Evolutionary conservation across 441 rosid species (phyloP).

Genomic region (Pelargonium australe): DNA sequence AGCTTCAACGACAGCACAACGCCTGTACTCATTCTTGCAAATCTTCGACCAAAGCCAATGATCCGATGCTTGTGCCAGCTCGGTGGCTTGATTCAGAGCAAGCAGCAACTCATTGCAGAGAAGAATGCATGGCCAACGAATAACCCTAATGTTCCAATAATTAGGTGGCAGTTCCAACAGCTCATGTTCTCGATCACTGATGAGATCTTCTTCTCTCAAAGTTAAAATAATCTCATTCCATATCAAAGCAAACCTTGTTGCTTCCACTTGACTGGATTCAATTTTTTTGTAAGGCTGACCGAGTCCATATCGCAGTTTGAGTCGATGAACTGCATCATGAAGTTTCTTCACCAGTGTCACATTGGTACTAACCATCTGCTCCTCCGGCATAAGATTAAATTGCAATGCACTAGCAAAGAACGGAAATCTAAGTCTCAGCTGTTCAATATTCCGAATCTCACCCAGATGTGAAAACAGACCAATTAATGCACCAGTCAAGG

Average conservation of each 20-base stretch:
- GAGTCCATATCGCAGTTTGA: constrained; percentile 12
- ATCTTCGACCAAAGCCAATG: not conserved
- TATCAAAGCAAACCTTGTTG: constrained; percentile 20
- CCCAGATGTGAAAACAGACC: constrained; percentile 22
- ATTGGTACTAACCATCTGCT: not conserved
- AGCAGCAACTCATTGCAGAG: constrained; percentile 24
- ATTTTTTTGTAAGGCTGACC: constrained; percentile 20
- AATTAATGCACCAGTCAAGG: constrained; percentile 17
- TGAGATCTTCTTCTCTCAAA: constrained; percentile 18
- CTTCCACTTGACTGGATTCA: constrained; percentile 20
- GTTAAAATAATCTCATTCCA: constrained; percentile 17
- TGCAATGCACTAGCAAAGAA: constrained; percentile 22
- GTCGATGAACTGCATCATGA: constrained; percentile 13
- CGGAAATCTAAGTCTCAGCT: constrained; percentile 23
- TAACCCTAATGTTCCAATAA: constrained; percentile 17
- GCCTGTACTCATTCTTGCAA: not conserved
- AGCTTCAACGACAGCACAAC: not conserved
- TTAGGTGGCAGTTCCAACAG: constrained; percentile 19
- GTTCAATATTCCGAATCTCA: constrained; percentile 20
- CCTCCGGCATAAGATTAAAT: constrained; percentile 15
- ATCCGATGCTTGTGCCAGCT: constrained; percentile 12
- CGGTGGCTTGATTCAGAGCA: constrained; percentile 20
- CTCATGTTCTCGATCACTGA: constrained; percentile 20
- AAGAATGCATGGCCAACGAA: constrained; percentile 23
- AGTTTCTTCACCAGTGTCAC: constrained; percentile 10